Conservation (phyloP, 371 early-diverging fungal genomes). For the Batkoa obscura region DNA sequence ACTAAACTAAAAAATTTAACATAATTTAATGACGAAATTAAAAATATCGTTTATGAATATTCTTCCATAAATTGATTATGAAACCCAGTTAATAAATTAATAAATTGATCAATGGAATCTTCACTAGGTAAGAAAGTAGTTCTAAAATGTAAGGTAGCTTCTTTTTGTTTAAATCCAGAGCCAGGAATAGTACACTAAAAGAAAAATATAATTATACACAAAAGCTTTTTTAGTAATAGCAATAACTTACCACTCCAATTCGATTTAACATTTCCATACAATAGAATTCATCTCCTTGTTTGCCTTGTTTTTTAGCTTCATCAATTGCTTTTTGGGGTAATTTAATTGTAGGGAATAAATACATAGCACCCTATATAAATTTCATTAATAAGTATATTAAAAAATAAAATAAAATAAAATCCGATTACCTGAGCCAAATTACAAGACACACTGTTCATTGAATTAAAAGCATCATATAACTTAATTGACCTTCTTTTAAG, state of each 20-base stretch:
- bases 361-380: slow-evolving; percentile 73
- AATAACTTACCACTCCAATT: slow-evolving; percentile 64
- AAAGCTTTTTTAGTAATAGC: slow-evolving; percentile 6
- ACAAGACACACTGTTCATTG: slow-evolving; percentile 68
- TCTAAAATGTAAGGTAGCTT: slow-evolving; percentile 86
- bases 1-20: too few relatives aligned
- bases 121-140: slow-evolving; percentile 93
- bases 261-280: slow-evolving; percentile 72
- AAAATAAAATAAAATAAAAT: neutral
- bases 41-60: slow-evolving; percentile 14
- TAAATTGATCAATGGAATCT: slow-evolving; percentile 74
- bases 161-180: slow-evolving; percentile 79
- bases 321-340: slow-evolving; percentile 56
- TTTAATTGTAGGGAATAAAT: slow-evolving; percentile 72
- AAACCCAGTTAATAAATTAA: slow-evolving; percentile 45
- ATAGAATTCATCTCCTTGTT: slow-evolving; percentile 72
- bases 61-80: slow-evolving; percentile 61
- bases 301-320: slow-evolving; percentile 39
- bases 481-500: slow-evolving; percentile 55
- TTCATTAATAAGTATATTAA: neutral
- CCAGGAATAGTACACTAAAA: slow-evolving; percentile 57
- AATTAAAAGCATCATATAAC: slow-evolving; percentile 59
- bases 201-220: slow-evolving; percentile 3
- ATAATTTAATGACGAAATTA: too few relatives aligned
- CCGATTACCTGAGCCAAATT: slow-evolving; percentile 39